phyloP scores from a whole-genome alignment of 768 basidiomycete genomes.

The Amanita thiersii region DNA sequence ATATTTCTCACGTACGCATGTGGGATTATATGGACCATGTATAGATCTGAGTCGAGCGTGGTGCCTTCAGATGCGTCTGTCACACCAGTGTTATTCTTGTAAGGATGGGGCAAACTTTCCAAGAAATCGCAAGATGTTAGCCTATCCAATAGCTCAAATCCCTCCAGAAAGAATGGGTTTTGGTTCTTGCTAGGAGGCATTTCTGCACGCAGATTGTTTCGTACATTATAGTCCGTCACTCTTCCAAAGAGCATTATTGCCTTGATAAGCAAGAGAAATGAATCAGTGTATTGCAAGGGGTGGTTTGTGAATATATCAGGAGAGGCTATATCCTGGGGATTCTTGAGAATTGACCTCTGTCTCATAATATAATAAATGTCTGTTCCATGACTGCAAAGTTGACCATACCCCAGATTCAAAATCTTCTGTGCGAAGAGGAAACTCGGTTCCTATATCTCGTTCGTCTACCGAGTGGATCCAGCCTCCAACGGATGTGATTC shows the following conservation, averaged over 20 bases:
- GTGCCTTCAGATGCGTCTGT: constrained; percentile 50
- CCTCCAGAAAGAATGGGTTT: constrained; percentile 59
- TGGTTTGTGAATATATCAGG: constrained; percentile 63
- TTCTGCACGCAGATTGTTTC: constrained; percentile 60
- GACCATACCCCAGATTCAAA: constrained; percentile 66
- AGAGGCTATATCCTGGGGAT: constrained; percentile 65
- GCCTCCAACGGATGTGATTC: constrained; percentile 72
- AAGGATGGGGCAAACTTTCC: constrained; percentile 59
- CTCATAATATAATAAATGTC: constrained; percentile 1
- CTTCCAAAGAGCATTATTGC: constrained; percentile 78
- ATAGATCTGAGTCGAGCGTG: constrained; percentile 72
- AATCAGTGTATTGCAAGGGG: constrained; percentile 71
- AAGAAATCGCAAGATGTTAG: constrained; percentile 63
- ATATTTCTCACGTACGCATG: constrained; percentile 59
- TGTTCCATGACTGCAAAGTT: not conserved
- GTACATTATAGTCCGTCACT: constrained; percentile 81
- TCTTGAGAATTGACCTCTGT: constrained; percentile 55
- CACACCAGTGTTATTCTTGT: constrained; percentile 55
- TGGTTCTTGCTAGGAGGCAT: constrained; percentile 63
- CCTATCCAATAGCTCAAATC: constrained; percentile 63
- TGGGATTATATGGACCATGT: constrained; percentile 80
- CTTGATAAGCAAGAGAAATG: constrained; percentile 76
- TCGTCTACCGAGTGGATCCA: constrained; percentile 86
- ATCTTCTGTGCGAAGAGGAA: constrained; percentile 68
- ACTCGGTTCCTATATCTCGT: constrained; percentile 75